Base-by-base conservation (phyloP, 371 early-diverging fungal species). In the Syncephalastrum sp. region DNA sequence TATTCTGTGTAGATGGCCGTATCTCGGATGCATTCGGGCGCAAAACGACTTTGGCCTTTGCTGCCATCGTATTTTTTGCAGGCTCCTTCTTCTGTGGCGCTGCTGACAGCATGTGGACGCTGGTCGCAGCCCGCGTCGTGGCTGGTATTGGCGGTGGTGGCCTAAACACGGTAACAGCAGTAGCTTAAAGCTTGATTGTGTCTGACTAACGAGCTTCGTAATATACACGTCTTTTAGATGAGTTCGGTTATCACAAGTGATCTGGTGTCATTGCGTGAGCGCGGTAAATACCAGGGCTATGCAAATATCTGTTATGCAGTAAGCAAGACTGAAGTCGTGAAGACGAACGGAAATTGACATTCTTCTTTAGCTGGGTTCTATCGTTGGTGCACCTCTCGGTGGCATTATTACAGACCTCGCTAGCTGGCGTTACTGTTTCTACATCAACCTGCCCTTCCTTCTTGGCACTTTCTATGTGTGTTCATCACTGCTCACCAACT, bases 131-230 rank as follows among this genome's bases (percentile, higher is more conserved):
- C 5, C 82, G 94, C 47, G 89, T 86, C 6, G 57, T 91, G 29
- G 83, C 90, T 4, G 92, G 92, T 16, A 65, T 89, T 46, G 95
- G 97, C 33, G 94, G 91, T 14, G 91, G 90, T 38, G 74, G 78
- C 41, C 53, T 77, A 45, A 72, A 75, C 50, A 69, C 68, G 65
- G 63, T 62, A 57, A 60, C 53, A 6, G 27, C 16, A 3, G 16
- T 13, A 21, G 15, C 13, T 16, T 54, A 0, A 27, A 24, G n/a
- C 38, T 3, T 15, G 38, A 5, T 0, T 42, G 12, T 4, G 7
- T n/a, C 42, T 16, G 23, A 42, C 38, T 5, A 42, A 42, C 16
- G 53, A 4, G 2, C 3, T 53, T 53, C 12, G 23, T 23, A 4
- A 17, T 57, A 49, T 8, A 33, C 38, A 33, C 12, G 17, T 17